Conservation (phyloP, 768 basidiomycete genomes). For the Russula abietina region DNA sequence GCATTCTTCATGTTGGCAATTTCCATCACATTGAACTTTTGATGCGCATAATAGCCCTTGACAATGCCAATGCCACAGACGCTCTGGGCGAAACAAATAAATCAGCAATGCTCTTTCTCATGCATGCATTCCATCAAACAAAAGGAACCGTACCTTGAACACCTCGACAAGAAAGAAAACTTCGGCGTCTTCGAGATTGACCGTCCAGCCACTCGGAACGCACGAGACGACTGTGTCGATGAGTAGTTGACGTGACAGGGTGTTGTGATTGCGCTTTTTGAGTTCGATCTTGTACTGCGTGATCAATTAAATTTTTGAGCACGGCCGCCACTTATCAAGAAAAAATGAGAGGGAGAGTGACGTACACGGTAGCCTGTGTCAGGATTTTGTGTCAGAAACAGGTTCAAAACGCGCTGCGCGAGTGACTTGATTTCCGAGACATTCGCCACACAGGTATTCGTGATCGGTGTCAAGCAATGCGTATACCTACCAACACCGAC, state of each 20-base stretch:
- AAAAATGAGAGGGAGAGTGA: neutral
- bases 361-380: constrained; percentile 45
- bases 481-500: constrained; percentile 43
- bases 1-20: constrained; percentile 46
- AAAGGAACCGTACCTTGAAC: constrained; percentile 55
- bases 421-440: constrained; percentile 61
- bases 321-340: neutral
- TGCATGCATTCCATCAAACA: neutral
- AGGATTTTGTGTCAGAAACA: constrained; percentile 45
- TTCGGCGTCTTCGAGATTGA: constrained; percentile 62
- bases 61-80: constrained; percentile 73
- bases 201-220: constrained; percentile 60
- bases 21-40: constrained; percentile 77
- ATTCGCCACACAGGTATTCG: constrained; percentile 61
- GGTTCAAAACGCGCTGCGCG: constrained; percentile 47
- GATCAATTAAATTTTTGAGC: neutral
- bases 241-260: constrained; percentile 49
- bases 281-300: constrained; percentile 77
- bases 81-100: constrained; percentile 40
- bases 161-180: constrained; percentile 75
- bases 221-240: constrained; percentile 66
- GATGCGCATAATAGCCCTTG: constrained; percentile 59
- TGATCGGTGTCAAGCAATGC: constrained; percentile 67
- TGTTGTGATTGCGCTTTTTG: constrained; percentile 70
- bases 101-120: neutral